phyloP scores from a whole-genome alignment of 169 alveolate species.

The Condylostoma magnum region DNA sequence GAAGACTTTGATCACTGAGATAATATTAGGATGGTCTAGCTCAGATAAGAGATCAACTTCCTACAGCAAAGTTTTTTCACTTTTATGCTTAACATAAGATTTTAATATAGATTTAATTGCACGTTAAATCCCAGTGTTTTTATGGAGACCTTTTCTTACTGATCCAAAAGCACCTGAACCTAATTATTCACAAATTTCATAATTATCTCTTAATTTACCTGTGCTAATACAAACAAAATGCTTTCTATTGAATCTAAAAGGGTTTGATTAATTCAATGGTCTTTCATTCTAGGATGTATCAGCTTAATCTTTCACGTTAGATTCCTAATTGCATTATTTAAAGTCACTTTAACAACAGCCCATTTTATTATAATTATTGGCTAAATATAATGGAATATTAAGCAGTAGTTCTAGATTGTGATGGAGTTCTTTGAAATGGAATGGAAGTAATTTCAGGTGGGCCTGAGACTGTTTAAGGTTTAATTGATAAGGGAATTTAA shows the following conservation, averaged over 20 bases:
- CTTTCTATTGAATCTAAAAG: too few relatives aligned
- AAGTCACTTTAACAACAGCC: constrained; percentile 22
- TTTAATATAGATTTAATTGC: constrained; percentile 53
- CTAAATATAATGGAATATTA: too few relatives aligned
- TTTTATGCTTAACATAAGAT: neutral
- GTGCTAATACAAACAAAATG: constrained; percentile 28
- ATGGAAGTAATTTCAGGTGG: neutral
- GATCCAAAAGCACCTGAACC: constrained; percentile 94
- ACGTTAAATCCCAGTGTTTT: constrained; percentile 64
- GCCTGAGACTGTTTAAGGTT: neutral
- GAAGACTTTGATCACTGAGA: constrained; percentile 42
- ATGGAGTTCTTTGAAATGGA: neutral
- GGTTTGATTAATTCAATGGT: too few relatives aligned
- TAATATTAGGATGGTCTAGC: constrained; percentile 60
- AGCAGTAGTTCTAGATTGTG: neutral
- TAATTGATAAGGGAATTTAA: neutral
- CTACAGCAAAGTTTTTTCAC: neutral
- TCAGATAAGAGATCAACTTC: constrained; percentile 46
- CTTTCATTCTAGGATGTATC: neutral
- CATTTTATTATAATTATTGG: neutral
- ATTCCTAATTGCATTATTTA: constrained; percentile 1
- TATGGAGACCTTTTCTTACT: constrained; percentile 79
- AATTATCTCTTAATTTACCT: constrained; percentile 73
- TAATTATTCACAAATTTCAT: constrained; percentile 74
- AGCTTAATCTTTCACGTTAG: neutral